Conservation (phyloP, 2,329 filamentous ascomycete species). For the Pseudogymnoascus sp. region DNA sequence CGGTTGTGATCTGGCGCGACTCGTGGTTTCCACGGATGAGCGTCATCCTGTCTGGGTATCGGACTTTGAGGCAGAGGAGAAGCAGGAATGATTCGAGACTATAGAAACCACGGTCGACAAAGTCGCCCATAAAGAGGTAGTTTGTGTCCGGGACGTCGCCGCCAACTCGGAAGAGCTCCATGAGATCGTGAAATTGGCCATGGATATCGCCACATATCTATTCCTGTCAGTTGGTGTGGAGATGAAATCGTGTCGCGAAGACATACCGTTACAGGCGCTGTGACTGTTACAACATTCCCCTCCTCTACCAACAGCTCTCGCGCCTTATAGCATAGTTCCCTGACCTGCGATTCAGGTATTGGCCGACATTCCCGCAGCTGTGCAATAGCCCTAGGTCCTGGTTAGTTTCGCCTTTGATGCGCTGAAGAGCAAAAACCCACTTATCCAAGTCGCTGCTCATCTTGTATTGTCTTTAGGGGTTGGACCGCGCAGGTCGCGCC, state of each 20-base stretch:
- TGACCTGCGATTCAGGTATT: constrained; percentile 90
- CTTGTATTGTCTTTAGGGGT: constrained; percentile 19
- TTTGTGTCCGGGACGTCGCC: constrained; percentile 97
- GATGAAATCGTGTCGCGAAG: not conserved
- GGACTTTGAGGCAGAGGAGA: constrained; percentile 92
- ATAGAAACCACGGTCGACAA: constrained; percentile 98
- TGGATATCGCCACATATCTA: constrained; percentile 90
- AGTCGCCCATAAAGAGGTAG: constrained; percentile 99
- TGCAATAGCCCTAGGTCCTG: constrained; percentile 66
- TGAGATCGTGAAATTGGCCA: constrained; percentile 96
- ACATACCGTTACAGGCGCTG: constrained; percentile 81
- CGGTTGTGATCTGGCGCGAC: constrained; percentile 96
- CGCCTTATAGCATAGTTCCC: constrained; percentile 95
- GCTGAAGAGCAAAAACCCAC: constrained; percentile 37
- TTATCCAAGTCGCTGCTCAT: constrained; percentile 97
- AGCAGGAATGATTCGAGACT: constrained; percentile 97
- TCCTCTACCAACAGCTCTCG: constrained; percentile 94
- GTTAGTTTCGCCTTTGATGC: constrained; percentile 8
- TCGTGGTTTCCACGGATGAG: constrained; percentile 99
- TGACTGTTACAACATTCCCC: constrained; percentile 91
- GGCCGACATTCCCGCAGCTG: constrained; percentile 92
- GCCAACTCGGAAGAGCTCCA: constrained; percentile 99
- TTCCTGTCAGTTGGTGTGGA: not conserved
- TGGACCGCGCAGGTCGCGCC: constrained; percentile 13
- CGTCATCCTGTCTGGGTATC: constrained; percentile 95